Evolutionary conservation across 495 filamentous ascomycete species (phyloP).

Genomic region (Xylaria nigripes): DNA sequence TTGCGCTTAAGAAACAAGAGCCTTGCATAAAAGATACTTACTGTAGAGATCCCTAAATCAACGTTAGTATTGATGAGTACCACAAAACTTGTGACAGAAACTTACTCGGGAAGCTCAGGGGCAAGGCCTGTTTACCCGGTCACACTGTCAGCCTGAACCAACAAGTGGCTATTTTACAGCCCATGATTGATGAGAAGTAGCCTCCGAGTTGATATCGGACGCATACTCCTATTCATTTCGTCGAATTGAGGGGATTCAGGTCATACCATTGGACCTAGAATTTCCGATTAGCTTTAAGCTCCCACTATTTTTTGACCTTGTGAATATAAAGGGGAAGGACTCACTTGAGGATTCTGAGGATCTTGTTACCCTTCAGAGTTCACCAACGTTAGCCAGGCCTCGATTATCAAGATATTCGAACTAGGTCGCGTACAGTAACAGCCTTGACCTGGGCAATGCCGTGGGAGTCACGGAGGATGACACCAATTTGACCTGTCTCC

Average conservation of each 20-base stretch:
- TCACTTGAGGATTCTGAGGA: slow-evolving; percentile 93
- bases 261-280: slow-evolving; percentile 53
- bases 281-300: neutral
- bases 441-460: slow-evolving; percentile 95
- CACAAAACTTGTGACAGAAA: neutral
- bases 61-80: slow-evolving; percentile 1
- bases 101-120: slow-evolving; percentile 80
- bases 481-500: slow-evolving; percentile 57
- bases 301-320: slow-evolving; percentile 28
- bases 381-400: neutral
- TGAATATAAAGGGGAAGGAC: neutral
- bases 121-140: slow-evolving; percentile 79
- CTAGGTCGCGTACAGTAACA: slow-evolving; percentile 67
- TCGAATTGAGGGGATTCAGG: slow-evolving; percentile 18
- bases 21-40: slow-evolving; percentile 1
- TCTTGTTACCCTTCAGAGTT: slow-evolving; percentile 72
- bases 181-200: slow-evolving; percentile 15
- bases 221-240: slow-evolving; percentile 15
- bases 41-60: slow-evolving; percentile 51
- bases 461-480: slow-evolving; percentile 92
- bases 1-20: neutral
- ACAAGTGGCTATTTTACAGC: slow-evolving; percentile 60
- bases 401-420: neutral
- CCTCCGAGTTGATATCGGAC: slow-evolving; percentile 13
- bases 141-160: slow-evolving; percentile 98